Percentiles rank a stretch among this genome's conserved stretches.
These are phyloP conservation scores for Hyphodiscus sp. DNA, from an alignment of 2,329 filamentous ascomycete species.

Conservation along the genomic window DNA sequence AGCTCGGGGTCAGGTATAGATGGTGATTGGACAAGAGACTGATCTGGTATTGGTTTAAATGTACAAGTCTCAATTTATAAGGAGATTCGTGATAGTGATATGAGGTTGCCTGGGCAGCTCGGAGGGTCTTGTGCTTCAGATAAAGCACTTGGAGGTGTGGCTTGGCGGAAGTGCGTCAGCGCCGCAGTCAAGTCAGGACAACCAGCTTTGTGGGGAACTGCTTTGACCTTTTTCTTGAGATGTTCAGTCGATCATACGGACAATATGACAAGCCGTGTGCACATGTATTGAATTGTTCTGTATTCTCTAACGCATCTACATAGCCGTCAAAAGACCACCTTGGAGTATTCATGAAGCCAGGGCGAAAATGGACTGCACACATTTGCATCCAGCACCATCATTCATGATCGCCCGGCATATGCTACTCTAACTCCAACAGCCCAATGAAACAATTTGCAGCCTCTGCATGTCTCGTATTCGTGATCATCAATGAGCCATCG, in stretches of 20 bases:
- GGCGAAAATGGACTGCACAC: not conserved
- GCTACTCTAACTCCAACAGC: slow-evolving; percentile 22
- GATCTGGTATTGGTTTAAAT: not conserved
- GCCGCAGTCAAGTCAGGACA: not conserved
- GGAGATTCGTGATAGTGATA: no score
- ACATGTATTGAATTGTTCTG: not conserved
- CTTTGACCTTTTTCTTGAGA: slow-evolving; percentile 5
- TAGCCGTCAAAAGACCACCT: not conserved
- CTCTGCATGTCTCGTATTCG: slow-evolving; percentile 14
- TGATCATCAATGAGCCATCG: slow-evolving; percentile 16
- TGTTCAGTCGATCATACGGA: not conserved
- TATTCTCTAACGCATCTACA: not conserved
- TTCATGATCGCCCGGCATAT: slow-evolving; percentile 18
- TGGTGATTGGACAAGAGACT: not conserved
- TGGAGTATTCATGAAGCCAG: not conserved
- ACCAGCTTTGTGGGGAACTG: slow-evolving; percentile 4
- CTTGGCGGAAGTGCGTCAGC: not conserved
- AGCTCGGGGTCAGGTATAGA: not conserved
- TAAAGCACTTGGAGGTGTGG: slow-evolving; percentile 3
- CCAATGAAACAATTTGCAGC: slow-evolving; percentile 19
- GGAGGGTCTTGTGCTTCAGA: not conserved
- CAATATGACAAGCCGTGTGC: not conserved
- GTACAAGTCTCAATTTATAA: no score
- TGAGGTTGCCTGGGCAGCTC: not conserved
- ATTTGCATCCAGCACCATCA: slow-evolving; percentile 13